These are phyloP conservation scores for Phlebopus sp. DNA, from an alignment of 1,284 basidiomycete genomes.

Conservation along the genomic window DNA sequence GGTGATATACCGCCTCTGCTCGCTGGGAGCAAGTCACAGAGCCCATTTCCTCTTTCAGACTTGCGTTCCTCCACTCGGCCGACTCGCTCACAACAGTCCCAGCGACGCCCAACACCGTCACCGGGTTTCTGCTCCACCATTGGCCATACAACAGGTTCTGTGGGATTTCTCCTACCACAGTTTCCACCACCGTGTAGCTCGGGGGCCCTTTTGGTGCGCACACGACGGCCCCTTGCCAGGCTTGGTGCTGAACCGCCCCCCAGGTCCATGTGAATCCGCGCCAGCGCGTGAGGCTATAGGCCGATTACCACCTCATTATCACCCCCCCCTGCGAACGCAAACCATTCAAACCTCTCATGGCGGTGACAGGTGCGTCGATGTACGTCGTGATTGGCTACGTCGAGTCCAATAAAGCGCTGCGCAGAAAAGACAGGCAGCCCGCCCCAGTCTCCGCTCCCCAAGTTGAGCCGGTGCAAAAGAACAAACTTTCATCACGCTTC, in stretches of 20 bases:
- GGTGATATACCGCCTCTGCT: slow-evolving; percentile 10
- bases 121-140: not conserved
- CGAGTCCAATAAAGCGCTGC: not conserved
- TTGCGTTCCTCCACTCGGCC: not conserved
- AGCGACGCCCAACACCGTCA: not conserved
- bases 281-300: slow-evolving; percentile 1
- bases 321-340: slow-evolving; percentile 13
- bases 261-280: too few species aligned
- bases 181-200: slow-evolving; percentile 23
- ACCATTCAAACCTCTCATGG: slow-evolving; percentile 14
- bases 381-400: not conserved
- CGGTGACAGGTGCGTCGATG: not conserved
- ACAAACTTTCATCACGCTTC: too few species aligned
- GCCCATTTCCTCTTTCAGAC: not conserved
- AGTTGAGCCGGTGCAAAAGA: too few species aligned
- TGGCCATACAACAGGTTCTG: not conserved
- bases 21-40: not conserved
- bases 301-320: not conserved
- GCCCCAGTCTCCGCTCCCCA: too few species aligned
- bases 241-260: slow-evolving; percentile 1
- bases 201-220: not conserved
- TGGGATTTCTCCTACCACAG: slow-evolving; percentile 3
- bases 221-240: slow-evolving; percentile 2
- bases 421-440: too few species aligned
- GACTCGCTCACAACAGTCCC: not conserved